Evolutionary conservation across 2,329 filamentous ascomycete species (phyloP).

Genomic region (Claviceps sp.): DNA sequence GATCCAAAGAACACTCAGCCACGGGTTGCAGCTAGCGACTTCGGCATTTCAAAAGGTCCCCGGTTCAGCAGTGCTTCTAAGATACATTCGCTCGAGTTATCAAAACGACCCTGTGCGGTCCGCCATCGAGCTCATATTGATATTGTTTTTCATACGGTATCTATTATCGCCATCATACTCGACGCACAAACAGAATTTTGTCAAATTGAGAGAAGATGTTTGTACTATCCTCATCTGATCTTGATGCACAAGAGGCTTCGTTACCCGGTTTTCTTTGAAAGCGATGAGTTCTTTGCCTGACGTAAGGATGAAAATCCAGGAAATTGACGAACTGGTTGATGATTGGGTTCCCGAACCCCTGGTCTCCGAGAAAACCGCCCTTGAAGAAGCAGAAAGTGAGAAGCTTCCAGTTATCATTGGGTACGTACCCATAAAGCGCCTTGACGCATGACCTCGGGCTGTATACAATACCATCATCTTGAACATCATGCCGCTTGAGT

Average conservation of each 20-base stretch:
- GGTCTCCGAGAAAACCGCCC: conserved; percentile 55
- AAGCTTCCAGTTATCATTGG: conserved; percentile 79
- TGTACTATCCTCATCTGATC: conserved; percentile 5
- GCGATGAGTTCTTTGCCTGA: conserved; percentile 1
- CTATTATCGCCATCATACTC: conserved; percentile 85
- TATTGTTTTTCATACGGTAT: conserved; percentile 92
- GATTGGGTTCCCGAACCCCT: conserved; percentile 95
- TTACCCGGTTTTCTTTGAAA: neutral
- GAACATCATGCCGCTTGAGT: neutral
- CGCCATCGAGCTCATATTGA: conserved; percentile 81
- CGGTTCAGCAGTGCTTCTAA: conserved; percentile 83
- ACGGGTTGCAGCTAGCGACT: conserved; percentile 37
- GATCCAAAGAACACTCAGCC: conserved; percentile 37
- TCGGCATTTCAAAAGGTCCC: conserved; percentile 78
- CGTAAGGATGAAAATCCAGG: conserved; percentile 26
- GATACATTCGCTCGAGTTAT: conserved; percentile 94
- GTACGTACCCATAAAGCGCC: conserved; percentile 31
- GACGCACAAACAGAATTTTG: conserved; percentile 78
- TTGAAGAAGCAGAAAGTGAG: conserved; percentile 74
- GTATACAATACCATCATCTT: neutral
- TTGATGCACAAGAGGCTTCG: neutral
- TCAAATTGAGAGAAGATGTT: conserved; percentile 72
- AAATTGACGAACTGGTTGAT: conserved; percentile 92
- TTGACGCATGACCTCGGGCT: neutral
- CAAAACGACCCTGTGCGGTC: conserved; percentile 93